Evolutionary conservation across 2,329 filamentous ascomycete species (phyloP).

Genomic region (Pestalotiopsis sp.): DNA sequence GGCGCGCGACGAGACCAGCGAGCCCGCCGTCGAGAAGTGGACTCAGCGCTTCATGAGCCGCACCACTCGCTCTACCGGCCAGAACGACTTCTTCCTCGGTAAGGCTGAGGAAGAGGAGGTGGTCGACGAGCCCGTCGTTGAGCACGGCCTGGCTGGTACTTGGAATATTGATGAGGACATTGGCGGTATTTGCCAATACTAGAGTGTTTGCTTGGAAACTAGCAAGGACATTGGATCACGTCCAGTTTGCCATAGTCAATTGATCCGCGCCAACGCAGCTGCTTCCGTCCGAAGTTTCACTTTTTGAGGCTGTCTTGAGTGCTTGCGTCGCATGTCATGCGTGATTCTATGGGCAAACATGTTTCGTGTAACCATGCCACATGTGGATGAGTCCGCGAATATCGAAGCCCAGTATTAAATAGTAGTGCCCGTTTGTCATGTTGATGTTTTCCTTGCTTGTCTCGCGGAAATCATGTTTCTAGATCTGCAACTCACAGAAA

Average conservation of each 20-base stretch:
- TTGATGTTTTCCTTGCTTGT: neutral
- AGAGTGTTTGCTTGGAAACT: neutral
- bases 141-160: constrained; percentile 71
- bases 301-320: neutral
- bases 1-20: constrained; percentile 91
- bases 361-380: neutral
- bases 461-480: too few relatives aligned
- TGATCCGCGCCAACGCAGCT: too few relatives aligned
- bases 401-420: neutral
- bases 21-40: constrained; percentile 78
- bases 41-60: constrained; percentile 59
- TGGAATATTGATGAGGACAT: constrained; percentile 88
- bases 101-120: constrained; percentile 46
- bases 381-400: neutral
- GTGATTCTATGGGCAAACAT: neutral
- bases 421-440: neutral
- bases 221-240: neutral
- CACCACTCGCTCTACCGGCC: constrained; percentile 49
- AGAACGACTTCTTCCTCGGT: constrained; percentile 59
- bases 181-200: constrained; percentile 64
- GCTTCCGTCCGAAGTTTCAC: neutral
- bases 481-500: too few relatives aligned
- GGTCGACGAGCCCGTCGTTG: constrained; percentile 29
- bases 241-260: neutral
- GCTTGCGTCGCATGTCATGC: neutral